Conservation (phyloP, 2,329 filamentous ascomycete genomes). For the Aureobasidium uvarum region DNA sequence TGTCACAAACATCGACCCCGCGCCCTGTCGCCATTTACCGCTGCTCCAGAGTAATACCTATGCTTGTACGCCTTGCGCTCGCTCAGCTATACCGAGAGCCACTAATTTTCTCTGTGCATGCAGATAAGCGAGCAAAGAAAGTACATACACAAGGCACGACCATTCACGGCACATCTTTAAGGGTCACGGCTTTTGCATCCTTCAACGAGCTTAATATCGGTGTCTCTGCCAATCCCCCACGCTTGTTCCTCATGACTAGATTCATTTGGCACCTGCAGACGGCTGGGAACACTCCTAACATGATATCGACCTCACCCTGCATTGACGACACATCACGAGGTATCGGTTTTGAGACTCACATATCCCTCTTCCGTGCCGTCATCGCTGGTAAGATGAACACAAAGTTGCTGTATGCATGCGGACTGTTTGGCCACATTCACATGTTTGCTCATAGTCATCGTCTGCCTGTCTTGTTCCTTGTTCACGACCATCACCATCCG, state of each 20-base stretch:
- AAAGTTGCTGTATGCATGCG: conserved; percentile 5
- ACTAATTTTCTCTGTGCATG: not conserved
- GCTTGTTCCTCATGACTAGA: conserved; percentile 9
- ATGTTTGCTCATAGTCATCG: conserved; percentile 3
- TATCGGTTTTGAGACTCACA: not conserved
- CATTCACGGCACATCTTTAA: conserved; percentile 13
- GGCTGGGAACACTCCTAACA: not conserved
- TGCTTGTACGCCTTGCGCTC: conserved; percentile 5
- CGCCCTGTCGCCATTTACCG: not conserved
- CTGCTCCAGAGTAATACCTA: not conserved
- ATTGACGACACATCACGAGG: conserved; percentile 20
- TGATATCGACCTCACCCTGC: conserved; percentile 7
- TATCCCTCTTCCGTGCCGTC: not conserved
- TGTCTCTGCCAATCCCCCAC: conserved; percentile 14
- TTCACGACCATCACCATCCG: not conserved
- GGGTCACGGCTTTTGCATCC: conserved; percentile 16
- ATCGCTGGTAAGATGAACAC: not conserved
- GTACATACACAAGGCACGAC: not conserved
- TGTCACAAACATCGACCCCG: conserved; percentile 7
- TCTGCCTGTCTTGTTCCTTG: not conserved
- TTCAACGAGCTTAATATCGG: conserved; percentile 18
- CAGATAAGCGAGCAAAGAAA: conserved; percentile 6
- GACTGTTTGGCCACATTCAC: conserved; percentile 11
- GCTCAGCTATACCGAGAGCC: not conserved
- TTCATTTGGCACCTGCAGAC: not conserved